Conservation (phyloP, 495 filamentous ascomycete species). For the Penicillium coffeae region DNA sequence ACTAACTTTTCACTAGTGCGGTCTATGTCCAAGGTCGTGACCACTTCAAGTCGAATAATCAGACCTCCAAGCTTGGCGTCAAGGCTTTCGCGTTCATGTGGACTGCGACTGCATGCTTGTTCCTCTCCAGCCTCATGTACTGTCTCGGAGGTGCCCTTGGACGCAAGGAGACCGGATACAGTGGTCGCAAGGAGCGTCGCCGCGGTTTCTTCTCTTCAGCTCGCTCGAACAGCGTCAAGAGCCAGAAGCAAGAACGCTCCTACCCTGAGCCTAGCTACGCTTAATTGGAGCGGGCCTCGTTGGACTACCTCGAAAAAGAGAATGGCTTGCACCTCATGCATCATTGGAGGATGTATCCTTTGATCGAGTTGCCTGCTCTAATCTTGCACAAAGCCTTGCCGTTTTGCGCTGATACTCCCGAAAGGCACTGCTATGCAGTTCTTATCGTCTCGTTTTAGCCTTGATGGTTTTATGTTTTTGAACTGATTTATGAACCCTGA, state of each 20-base stretch:
- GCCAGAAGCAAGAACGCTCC: slow-evolving; percentile 31
- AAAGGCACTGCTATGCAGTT: slow-evolving; percentile 4
- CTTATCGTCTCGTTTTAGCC: slow-evolving; percentile 10
- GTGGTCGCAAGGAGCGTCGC: slow-evolving; percentile 37
- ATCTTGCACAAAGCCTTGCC: slow-evolving; percentile 9
- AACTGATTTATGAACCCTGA: slow-evolving; percentile 1
- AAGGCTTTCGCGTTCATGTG: slow-evolving; percentile 86
- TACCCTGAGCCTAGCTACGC: slow-evolving; percentile 10
- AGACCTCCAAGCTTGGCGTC: slow-evolving; percentile 57
- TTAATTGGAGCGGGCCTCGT: slow-evolving; percentile 19
- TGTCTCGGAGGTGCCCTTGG: slow-evolving; percentile 49
- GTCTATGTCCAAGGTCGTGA: slow-evolving; percentile 75
- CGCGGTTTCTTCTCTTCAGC: slow-evolving; percentile 42
- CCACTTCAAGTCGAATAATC: slow-evolving; percentile 56
- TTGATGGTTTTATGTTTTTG: slow-evolving; percentile 1
- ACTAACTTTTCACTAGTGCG: slow-evolving; percentile 47
- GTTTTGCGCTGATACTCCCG: slow-evolving; percentile 15
- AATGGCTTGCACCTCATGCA: too few relatives aligned
- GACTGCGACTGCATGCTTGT: slow-evolving; percentile 65
- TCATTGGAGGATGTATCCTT: too few relatives aligned
- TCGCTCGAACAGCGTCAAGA: slow-evolving; percentile 31
- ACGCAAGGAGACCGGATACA: slow-evolving; percentile 37
- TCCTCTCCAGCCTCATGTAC: slow-evolving; percentile 69
- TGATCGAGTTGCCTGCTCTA: too few relatives aligned
- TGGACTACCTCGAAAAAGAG: neutral